phyloP scores from a whole-genome alignment of 176 grass and related monocot species.

The bread wheat (Triticum aestivum) region IWGSC_CS_RefSeq_v2.1 NC_057800.1:94613745-94614244 shows the following conservation, averaged over 20 bases:
- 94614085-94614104: too few relatives aligned
- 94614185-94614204: too few relatives aligned
- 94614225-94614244: too few relatives aligned
- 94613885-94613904: slow-evolving; percentile 18
- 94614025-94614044: background rate
- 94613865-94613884: background rate
- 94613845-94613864: background rate
- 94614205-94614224: too few relatives aligned
- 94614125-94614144: too few relatives aligned
- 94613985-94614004: background rate
- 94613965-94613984: background rate
- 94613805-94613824: background rate
- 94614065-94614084: too few relatives aligned
- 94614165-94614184: too few relatives aligned
- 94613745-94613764: slow-evolving; percentile 43
- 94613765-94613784: slow-evolving; percentile 62
- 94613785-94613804: slow-evolving; percentile 50
- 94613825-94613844: background rate
- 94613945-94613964: background rate
- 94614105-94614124: too few relatives aligned
- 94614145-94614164: too few relatives aligned
- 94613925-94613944: too few relatives aligned
- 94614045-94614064: background rate
- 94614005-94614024: background rate
- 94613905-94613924: background rate